Conservation (phyloP, 1,284 basidiomycete genomes). For the Apiotrichum akiyoshidainum region DNA sequence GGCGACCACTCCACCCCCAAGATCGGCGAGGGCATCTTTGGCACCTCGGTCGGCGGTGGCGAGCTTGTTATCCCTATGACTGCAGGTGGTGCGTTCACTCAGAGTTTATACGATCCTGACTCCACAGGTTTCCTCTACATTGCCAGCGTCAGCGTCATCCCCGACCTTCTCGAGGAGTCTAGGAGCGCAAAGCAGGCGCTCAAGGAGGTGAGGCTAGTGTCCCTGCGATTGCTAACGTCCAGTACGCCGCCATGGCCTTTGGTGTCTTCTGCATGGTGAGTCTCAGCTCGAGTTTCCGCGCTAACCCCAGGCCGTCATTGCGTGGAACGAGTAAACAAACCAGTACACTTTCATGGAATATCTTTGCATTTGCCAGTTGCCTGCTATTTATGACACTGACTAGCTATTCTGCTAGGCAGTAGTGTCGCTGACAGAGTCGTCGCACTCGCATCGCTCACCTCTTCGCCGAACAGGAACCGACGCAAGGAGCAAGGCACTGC, state of each 20-base stretch:
- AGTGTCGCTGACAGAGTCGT: too few species aligned
- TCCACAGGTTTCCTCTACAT: slow-evolving; percentile 80
- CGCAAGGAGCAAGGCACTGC: too few species aligned
- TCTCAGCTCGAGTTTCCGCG: not conserved
- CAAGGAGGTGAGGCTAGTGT: slow-evolving; percentile 62
- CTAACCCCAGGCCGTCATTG: slow-evolving; percentile 41
- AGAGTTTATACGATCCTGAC: not conserved
- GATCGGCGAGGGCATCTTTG: slow-evolving; percentile 66
- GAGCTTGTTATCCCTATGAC: slow-evolving; percentile 82
- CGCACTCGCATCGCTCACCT: too few species aligned
- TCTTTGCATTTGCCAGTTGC: not conserved
- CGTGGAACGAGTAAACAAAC: slow-evolving; percentile 71
- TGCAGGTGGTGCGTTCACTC: slow-evolving; percentile 64
- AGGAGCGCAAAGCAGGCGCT: slow-evolving; percentile 77
- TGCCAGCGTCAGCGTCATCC: slow-evolving; percentile 81
- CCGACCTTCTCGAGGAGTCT: slow-evolving; percentile 78
- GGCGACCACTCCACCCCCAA: slow-evolving; percentile 31
- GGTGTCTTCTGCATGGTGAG: slow-evolving; percentile 80
- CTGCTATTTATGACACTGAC: too few species aligned
- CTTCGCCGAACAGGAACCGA: too few species aligned
- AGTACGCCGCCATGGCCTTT: slow-evolving; percentile 85
- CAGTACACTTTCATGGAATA: not conserved
- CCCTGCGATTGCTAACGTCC: slow-evolving; percentile 20
- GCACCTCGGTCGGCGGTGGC: slow-evolving; percentile 69
- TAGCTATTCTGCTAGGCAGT: too few species aligned